phyloP scores from a whole-genome alignment of 163 green algal species.

The Scenedesmus sp. region DNA sequence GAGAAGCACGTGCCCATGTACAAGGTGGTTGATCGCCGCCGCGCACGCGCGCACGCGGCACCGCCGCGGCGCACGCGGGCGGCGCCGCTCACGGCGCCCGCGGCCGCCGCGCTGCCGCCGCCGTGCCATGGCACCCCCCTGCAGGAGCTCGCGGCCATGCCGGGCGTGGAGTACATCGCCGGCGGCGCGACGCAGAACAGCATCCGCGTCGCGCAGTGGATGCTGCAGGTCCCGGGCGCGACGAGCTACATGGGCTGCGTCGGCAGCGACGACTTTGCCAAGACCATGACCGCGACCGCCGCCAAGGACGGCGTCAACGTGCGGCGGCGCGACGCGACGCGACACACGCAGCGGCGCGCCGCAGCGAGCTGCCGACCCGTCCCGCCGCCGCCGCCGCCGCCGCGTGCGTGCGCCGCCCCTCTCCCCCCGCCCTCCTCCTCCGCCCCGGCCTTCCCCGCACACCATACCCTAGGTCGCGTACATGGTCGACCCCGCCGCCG shows the following conservation, averaged over 20 bases:
- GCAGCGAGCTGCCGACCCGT: too few species aligned
- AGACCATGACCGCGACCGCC: constrained; percentile 81
- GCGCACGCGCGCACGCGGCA: background rate
- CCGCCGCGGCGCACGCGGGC: background rate
- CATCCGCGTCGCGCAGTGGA: constrained; percentile 97
- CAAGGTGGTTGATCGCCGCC: constrained; percentile 62
- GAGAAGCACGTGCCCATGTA: constrained; percentile 97
- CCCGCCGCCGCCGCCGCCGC: too few species aligned
- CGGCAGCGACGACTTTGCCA: constrained; percentile 92
- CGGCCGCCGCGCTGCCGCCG: too few species aligned
- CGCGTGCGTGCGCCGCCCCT: too few species aligned
- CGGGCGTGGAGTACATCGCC: constrained; percentile 94
- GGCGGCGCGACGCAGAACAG: constrained; percentile 98
- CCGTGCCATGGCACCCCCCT: background rate
- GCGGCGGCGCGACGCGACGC: constrained; percentile 44
- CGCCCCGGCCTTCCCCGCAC: too few species aligned
- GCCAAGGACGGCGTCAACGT: constrained; percentile 90
- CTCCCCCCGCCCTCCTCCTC: too few species aligned
- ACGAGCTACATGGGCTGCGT: constrained; percentile 97
- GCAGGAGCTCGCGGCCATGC: constrained; percentile 81
- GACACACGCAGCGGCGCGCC: too few species aligned
- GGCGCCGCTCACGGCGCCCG: too few species aligned
- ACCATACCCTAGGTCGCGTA: constrained; percentile 97
- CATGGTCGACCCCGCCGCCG: constrained; percentile 81
- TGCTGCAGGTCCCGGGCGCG: constrained; percentile 89